Conservation (phyloP, 371 early-diverging fungal genomes). For the Fennellomyces sp. region DNA sequence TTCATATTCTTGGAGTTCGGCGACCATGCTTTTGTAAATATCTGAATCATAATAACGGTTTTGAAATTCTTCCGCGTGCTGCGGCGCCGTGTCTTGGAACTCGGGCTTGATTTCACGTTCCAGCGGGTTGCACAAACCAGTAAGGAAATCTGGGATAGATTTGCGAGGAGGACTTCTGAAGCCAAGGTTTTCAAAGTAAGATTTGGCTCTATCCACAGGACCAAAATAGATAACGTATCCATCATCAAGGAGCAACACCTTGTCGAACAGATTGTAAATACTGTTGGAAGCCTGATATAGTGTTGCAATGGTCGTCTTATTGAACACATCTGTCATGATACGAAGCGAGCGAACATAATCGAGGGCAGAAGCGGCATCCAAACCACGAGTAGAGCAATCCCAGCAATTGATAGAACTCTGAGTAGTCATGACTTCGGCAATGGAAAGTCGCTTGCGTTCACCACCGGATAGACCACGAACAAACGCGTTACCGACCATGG, state of each 20-base stretch:
- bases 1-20: conserved; percentile 29
- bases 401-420: conserved; percentile 75
- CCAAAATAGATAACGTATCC: conserved; percentile 80
- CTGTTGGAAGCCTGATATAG: conserved; percentile 75
- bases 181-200: conserved; percentile 70
- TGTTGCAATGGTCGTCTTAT: conserved; percentile 62
- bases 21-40: conserved; percentile 24
- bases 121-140: conserved; percentile 64
- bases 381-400: conserved; percentile 87
- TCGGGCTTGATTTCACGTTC: conserved; percentile 60
- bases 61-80: conserved; percentile 49
- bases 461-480: conserved; percentile 86
- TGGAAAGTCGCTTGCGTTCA: conserved; percentile 83
- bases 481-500: conserved; percentile 82
- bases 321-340: conserved; percentile 61
- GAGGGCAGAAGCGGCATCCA: conserved; percentile 87
- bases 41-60: conserved; percentile 31
- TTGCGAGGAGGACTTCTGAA: conserved; percentile 71
- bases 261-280: conserved; percentile 79
- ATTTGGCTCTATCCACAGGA: conserved; percentile 57
- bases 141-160: conserved; percentile 77
- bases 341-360: conserved; percentile 72
- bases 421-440: conserved; percentile 85
- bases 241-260: conserved; percentile 67
- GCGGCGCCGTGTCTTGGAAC: conserved; percentile 45